Percentiles rank a stretch among this genome's conserved stretches.
These are phyloP conservation scores for Kurtzmaniella cleridarum DNA, from an alignment of 805 yeast species.

Conservation along the genomic window DNA sequence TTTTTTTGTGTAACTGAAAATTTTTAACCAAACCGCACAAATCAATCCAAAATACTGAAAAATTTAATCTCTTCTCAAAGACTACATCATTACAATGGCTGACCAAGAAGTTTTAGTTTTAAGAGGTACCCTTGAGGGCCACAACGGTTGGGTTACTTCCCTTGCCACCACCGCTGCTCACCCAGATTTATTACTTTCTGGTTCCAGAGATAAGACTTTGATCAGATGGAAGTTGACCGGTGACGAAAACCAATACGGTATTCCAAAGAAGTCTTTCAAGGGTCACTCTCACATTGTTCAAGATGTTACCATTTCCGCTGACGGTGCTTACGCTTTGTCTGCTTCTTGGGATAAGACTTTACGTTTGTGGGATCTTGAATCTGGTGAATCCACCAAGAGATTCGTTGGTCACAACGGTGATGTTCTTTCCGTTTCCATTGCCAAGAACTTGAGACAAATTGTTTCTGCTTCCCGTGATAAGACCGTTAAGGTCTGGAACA, in stretches of 20 bases:
- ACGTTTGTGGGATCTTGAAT: constrained; percentile 95
- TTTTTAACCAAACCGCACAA: constrained; percentile 2
- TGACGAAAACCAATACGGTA: constrained; percentile 90
- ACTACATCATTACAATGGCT: constrained; percentile 45
- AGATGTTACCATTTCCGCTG: constrained; percentile 96
- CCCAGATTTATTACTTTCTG: constrained; percentile 97
- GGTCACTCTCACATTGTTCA: constrained; percentile 99
- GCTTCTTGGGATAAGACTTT: constrained; percentile 99
- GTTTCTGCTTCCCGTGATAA: constrained; percentile 99
- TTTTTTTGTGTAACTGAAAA: constrained; percentile 10
- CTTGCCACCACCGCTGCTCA: constrained; percentile 96
- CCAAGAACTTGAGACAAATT: constrained; percentile 94
- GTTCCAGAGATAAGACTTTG: constrained; percentile 97
- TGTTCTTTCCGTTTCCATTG: constrained; percentile 94
- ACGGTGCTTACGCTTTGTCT: constrained; percentile 95
- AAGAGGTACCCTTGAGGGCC: constrained; percentile 98
- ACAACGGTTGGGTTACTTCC: constrained; percentile 89
- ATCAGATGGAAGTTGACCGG: constrained; percentile 96
- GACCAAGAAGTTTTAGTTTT: constrained; percentile 95
- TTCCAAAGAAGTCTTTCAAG: constrained; percentile 92
- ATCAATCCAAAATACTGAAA: too few species aligned
- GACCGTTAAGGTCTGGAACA: constrained; percentile 99
- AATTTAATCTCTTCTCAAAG: too few species aligned
- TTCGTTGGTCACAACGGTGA: constrained; percentile 98
- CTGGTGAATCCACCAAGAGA: constrained; percentile 91